Percentiles rank a stretch among this genome's conserved stretches.
phyloP scores from a whole-genome alignment of 2,329 filamentous ascomycete genomes.

The Colletotrichum lindemuthianum region DNA sequence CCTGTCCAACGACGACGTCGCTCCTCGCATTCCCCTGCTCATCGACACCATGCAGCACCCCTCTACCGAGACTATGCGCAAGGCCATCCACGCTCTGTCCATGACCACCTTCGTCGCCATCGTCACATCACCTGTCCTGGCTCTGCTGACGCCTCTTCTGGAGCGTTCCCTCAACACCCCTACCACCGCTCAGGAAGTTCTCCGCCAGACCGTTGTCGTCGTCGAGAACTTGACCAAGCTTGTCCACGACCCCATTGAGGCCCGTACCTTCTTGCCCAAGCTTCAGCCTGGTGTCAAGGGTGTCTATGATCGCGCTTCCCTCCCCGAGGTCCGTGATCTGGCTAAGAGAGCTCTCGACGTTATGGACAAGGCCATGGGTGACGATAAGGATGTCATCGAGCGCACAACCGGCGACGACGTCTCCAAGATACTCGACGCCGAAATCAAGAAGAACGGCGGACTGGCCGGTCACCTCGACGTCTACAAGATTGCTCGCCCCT shows the following conservation, averaged over 20 bases:
- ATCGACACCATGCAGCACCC: constrained; percentile 97
- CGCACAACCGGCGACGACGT: constrained; percentile 79
- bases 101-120: constrained; percentile 98
- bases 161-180: constrained; percentile 95
- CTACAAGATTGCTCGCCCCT: constrained; percentile 75
- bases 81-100: constrained; percentile 95
- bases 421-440: constrained; percentile 75
- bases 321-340: constrained; percentile 94
- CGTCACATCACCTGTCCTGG: constrained; percentile 94
- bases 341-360: constrained; percentile 83
- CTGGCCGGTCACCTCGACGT: constrained; percentile 70
- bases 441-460: constrained; percentile 77
- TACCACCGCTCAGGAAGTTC: constrained; percentile 89
- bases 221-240: constrained; percentile 98
- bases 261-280: constrained; percentile 93
- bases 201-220: constrained; percentile 95
- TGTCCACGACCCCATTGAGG: constrained; percentile 94
- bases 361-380: constrained; percentile 92
- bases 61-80: constrained; percentile 86
- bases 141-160: constrained; percentile 91
- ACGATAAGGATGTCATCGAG: constrained; percentile 72
- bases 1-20: constrained; percentile 96
- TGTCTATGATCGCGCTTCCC: constrained; percentile 86
- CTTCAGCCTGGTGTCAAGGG: constrained; percentile 92
- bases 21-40: constrained; percentile 88